Evolutionary conservation across 2,329 filamentous ascomycete genomes (phyloP), one percentile per base, ranked within the genome.

Genomic region (Dactylella cylindrospora): DNA sequence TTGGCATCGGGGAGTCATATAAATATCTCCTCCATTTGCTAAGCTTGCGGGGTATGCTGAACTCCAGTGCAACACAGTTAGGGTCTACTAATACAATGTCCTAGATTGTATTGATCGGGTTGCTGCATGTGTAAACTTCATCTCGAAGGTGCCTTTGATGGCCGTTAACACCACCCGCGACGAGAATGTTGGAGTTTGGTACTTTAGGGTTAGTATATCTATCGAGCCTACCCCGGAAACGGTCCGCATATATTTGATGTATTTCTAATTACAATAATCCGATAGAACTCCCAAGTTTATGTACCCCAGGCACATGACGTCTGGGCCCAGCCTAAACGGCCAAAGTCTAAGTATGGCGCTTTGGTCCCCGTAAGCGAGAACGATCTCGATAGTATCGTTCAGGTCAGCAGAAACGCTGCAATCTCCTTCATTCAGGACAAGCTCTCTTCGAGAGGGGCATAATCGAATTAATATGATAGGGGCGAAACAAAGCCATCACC

Each of bases 1-100:
- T 98, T 70, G 91, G 93, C 0, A 83, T 95, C 1, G 93, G 93
- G n/a, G 85, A 89, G 68, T 88, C 93, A 1, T 95, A 93, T 70
- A 77, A 86, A 2, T 90, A 88, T 1, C 81, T 96, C 40, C 85
- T 93, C 55, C 81, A 90, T 53, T 80, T 97, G 3, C 77, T 97
- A 4, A 84, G 85, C 7, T 85, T 85, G 67, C 79, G 89, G 75
- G 83, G 87, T 88, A 77, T 2, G 59, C n/a, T n/a, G n/a, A n/a
- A n/a, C n/a, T n/a, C n/a, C n/a, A n/a, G n/a, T n/a, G n/a, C n/a
- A n/a, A 31, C 28, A 9, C 28, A 8, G 13, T 7, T 44, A 12
- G 10, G 26, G 3, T n/a, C 20, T 13, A 8, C 10, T 31, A 15
- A 31, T 43, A 20, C 29, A 23, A 26, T 12, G n/a, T 17, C 2